A percentile compares a stretch with the other conserved stretches of the same genome.
Evolutionary conservation across 768 basidiomycete species (phyloP).

Genomic region (Kwoniella newhampshirensis): DNA sequence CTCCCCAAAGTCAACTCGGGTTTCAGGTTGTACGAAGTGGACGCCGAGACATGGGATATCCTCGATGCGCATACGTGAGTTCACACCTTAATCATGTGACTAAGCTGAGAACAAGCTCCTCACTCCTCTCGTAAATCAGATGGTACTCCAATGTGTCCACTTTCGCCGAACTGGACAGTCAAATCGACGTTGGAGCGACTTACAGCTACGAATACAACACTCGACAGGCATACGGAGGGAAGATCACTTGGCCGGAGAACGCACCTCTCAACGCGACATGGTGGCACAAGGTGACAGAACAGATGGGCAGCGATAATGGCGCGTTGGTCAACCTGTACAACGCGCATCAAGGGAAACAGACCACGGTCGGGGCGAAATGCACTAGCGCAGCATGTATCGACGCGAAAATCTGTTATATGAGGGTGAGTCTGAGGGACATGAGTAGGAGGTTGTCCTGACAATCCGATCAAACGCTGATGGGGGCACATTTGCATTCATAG

Average conservation of each 20-base stretch:
- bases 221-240: slow-evolving; percentile 65
- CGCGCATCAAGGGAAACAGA: slow-evolving; percentile 70
- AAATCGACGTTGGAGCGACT: slow-evolving; percentile 63
- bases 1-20: slow-evolving; percentile 71
- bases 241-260: slow-evolving; percentile 64
- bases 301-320: slow-evolving; percentile 54
- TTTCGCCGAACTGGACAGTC: slow-evolving; percentile 63
- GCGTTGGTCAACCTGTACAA: slow-evolving; percentile 61
- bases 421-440: slow-evolving; percentile 7
- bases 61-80: slow-evolving; percentile 74
- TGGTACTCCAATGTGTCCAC: slow-evolving; percentile 66
- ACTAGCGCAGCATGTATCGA: slow-evolving; percentile 60
- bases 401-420: slow-evolving; percentile 64
- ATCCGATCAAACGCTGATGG: not conserved
- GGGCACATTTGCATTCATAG: no score
- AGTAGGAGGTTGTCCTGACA: no score
- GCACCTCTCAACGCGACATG: slow-evolving; percentile 73
- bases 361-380: slow-evolving; percentile 61
- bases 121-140: no score
- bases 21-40: slow-evolving; percentile 70
- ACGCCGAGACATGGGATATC: slow-evolving; percentile 76
- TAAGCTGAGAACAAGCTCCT: no score
- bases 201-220: slow-evolving; percentile 70
- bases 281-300: slow-evolving; percentile 71
- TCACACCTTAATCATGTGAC: no score